Evolutionary conservation across 2,329 filamentous ascomycete species (phyloP).

Genomic region (Corniculantispora saksenae): DNA sequence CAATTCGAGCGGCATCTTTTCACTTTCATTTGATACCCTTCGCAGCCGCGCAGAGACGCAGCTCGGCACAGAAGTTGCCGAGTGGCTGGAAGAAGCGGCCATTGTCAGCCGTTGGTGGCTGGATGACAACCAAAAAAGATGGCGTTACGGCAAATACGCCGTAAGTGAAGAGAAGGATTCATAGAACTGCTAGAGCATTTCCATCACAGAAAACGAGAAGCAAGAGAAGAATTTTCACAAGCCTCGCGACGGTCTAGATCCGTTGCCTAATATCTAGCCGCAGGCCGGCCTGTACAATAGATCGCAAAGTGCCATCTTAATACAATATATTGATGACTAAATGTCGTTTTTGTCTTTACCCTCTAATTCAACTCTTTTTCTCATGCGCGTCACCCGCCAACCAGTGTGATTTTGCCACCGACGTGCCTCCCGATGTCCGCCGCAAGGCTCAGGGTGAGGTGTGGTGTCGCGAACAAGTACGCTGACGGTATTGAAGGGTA

Average conservation of each 20-base stretch:
- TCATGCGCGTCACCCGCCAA: no score
- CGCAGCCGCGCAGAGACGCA: conserved; percentile 6
- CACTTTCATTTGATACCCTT: conserved; percentile 14
- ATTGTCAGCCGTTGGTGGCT: conserved; percentile 38
- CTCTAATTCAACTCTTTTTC: no score
- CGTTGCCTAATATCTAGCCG: neutral
- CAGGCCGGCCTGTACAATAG: conserved; percentile 4
- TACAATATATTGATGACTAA: neutral
- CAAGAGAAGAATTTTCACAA: neutral
- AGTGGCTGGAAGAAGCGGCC: conserved; percentile 31
- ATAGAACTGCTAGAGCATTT: neutral
- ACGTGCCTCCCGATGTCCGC: no score
- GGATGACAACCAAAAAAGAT: conserved; percentile 38
- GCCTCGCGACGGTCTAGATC: neutral
- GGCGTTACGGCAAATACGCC: conserved; percentile 31
- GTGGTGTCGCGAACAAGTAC: no score
- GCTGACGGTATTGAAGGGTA: no score
- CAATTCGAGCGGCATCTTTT: conserved; percentile 11
- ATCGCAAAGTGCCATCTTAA: neutral
- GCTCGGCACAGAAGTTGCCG: conserved; percentile 13
- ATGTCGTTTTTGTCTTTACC: neutral
- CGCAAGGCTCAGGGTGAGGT: no score
- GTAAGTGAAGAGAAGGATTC: neutral
- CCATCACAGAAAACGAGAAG: neutral
- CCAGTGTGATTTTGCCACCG: no score